Base-by-base conservation (phyloP, 1,284 basidiomycete genomes). In the Schizopora paradoxa region DNA sequence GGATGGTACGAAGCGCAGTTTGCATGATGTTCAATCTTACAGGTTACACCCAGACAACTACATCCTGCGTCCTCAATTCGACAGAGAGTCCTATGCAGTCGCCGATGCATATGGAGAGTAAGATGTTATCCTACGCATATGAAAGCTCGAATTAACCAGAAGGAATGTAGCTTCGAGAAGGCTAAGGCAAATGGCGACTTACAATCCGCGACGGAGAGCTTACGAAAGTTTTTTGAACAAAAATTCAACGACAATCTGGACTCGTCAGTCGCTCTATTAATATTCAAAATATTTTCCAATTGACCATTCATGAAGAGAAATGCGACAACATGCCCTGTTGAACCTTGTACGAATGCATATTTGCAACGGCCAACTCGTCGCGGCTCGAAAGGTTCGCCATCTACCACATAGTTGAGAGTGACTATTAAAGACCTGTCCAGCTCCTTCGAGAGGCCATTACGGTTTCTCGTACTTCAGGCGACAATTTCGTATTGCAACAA, bases 161-260 rank as follows among this genome's bases (percentile, higher is more conserved):
- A 41, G 48, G 7, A 37, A 31, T 44, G 13, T 51, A 90, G 86
- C 2, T 88, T 77, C 70, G 77, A 86, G 56, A 76, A 74, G 48
- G 76, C 73, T 10, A 58, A 72, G 23, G 68, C 73, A 8, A 73
- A 74, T 5, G 84, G 83, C 0, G 85, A 90, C 58, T 79, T 78
- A 48, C 77, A 76, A 34, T 56, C 74, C 7, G 83, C 85, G 0
- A 70, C 76, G 3, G 86, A 89, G 54, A 81, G 77, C 53, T 61
- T 90, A 32, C 73, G 86, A 31, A 66, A 76, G 41, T 90, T 86
- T 60, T 90, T 90, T 53, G 86, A 90, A 57, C 86, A 90, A 53
- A 80, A 77, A 54, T 90, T 90, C 56, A 82, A 77, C 51, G 86
- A 90, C 60, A 88, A 86, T 83, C 87, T 52, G 55, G 86, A 66